Conservation (phyloP, 1,139 yeast species). For the Suhomyces yuchorum region DNA sequence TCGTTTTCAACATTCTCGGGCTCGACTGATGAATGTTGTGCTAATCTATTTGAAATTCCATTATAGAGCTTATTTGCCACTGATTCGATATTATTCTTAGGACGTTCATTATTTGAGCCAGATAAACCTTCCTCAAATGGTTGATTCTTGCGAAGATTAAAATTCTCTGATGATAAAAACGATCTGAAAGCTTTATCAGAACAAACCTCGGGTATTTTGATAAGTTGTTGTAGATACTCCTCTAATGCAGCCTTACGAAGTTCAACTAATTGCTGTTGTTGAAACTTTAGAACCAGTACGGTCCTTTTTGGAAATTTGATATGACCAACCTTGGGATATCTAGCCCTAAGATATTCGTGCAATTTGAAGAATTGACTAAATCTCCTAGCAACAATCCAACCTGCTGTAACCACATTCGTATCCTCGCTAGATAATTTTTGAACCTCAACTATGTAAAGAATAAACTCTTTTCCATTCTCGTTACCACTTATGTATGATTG, state of each 20-base stretch:
- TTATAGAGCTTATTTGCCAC: constrained; percentile 49
- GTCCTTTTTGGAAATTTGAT: constrained; percentile 65
- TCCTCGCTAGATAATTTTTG: constrained; percentile 52
- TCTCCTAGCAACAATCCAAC: constrained; percentile 89
- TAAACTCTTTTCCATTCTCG: constrained; percentile 60
- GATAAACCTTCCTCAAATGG: constrained; percentile 27
- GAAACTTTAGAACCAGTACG: constrained; percentile 66
- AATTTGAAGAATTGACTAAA: constrained; percentile 80
- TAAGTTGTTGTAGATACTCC: constrained; percentile 57
- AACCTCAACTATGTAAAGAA: constrained; percentile 76
- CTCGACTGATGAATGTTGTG: constrained; percentile 4
- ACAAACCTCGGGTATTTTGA: constrained; percentile 70
- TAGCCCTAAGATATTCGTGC: constrained; percentile 61
- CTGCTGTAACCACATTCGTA: constrained; percentile 57
- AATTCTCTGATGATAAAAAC: constrained; percentile 75
- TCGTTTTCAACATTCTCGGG: constrained; percentile 20
- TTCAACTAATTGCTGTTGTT: constrained; percentile 63
- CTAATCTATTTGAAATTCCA: constrained; percentile 40
- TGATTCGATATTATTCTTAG: constrained; percentile 29
- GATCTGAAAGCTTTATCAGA: constrained; percentile 69
- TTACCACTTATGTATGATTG: constrained; percentile 65
- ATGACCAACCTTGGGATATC: constrained; percentile 52
- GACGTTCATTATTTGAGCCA: constrained; percentile 5
- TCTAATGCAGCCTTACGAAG: constrained; percentile 64
- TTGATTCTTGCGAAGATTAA: constrained; percentile 42